Conservation (phyloP, 768 basidiomycete genomes). For the Boletus reticuloceps region DNA sequence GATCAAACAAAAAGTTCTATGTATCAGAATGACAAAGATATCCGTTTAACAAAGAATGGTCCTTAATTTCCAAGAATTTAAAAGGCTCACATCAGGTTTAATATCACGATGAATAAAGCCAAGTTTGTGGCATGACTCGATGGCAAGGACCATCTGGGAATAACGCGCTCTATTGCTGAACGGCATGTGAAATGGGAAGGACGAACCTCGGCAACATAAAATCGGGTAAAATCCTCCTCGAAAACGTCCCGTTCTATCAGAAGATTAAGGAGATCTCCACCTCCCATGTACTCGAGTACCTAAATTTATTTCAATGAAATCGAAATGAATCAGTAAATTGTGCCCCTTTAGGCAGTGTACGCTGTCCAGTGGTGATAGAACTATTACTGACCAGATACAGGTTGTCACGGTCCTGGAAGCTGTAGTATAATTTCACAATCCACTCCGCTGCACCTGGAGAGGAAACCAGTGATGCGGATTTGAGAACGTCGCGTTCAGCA, state of each 20-base stretch:
- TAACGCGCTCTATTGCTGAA: constrained; percentile 27
- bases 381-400: constrained; percentile 78
- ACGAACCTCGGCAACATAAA: constrained; percentile 89
- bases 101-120: constrained; percentile 99
- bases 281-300: constrained; percentile 95
- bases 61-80: constrained; percentile 29
- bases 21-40: constrained; percentile 22
- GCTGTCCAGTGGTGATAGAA: constrained; percentile 30
- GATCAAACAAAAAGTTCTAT: constrained; percentile 94
- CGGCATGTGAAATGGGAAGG: constrained; percentile 19
- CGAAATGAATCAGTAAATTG: constrained; percentile 48
- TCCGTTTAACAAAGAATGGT: constrained; percentile 23
- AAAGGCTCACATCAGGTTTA: constrained; percentile 76
- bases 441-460: constrained; percentile 79
- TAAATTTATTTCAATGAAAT: constrained; percentile 51
- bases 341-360: constrained; percentile 23
- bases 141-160: constrained; percentile 85
- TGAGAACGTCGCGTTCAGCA: constrained; percentile 91
- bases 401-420: constrained; percentile 93
- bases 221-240: constrained; percentile 86
- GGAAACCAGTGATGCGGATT: constrained; percentile 80
- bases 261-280: constrained; percentile 93
- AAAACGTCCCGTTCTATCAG: constrained; percentile 91
- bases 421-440: constrained; percentile 93
- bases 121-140: constrained; percentile 89